A percentile compares a stretch with the other conserved stretches of the same genome.
Conservation (phyloP, 306 rosid species). For the Herpetospermum pedunculosum region DNA sequence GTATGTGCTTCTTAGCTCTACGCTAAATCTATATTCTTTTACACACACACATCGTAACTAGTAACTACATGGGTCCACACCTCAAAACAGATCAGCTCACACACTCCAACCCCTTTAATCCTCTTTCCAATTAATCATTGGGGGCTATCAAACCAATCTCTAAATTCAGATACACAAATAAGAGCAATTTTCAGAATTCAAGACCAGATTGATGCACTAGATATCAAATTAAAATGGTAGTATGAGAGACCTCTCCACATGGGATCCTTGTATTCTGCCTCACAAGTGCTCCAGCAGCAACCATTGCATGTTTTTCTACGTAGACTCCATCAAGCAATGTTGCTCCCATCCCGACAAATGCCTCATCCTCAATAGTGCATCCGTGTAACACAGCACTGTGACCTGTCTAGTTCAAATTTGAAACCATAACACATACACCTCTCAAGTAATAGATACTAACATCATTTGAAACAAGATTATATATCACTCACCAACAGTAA, state of each 20-base stretch:
- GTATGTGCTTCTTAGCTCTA: too few species aligned
- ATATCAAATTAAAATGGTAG: not conserved
- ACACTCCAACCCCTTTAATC: not conserved
- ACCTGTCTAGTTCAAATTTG: slow-evolving; percentile 29
- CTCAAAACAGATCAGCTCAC: not conserved
- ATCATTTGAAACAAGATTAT: slow-evolving; percentile 11
- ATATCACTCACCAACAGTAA: slow-evolving; percentile 71
- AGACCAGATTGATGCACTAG: not conserved
- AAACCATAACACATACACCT: slow-evolving; percentile 8
- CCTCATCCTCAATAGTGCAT: slow-evolving; percentile 91
- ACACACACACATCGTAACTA: not conserved
- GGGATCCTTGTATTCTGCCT: slow-evolving; percentile 88
- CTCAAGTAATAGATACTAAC: slow-evolving; percentile 6
- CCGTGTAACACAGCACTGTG: slow-evolving; percentile 91
- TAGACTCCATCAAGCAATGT: slow-evolving; percentile 82
- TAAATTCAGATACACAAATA: not conserved
- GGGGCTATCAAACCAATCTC: not conserved
- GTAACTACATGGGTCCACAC: not conserved
- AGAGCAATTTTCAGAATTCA: not conserved
- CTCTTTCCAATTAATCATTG: not conserved
- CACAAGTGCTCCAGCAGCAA: slow-evolving; percentile 95
- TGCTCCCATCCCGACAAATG: slow-evolving; percentile 95
- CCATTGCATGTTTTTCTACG: slow-evolving; percentile 90
- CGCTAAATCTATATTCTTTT: not conserved
- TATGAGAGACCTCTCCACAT: slow-evolving; percentile 70